phyloP scores from a whole-genome alignment of 345 rosid genomes.

The Brassica incana region DNA sequence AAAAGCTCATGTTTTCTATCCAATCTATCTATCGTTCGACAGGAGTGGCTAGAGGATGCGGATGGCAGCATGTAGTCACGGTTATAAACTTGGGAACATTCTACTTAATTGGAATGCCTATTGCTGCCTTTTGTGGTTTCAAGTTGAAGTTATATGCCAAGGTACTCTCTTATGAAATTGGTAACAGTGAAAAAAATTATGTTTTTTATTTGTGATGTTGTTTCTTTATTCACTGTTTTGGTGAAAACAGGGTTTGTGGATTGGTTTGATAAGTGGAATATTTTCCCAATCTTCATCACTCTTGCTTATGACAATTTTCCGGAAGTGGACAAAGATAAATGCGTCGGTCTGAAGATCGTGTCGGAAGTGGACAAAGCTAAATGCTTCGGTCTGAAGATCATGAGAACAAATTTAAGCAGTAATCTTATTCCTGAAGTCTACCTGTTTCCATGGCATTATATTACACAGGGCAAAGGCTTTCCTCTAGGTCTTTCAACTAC shows the following conservation, averaged over 20 bases:
- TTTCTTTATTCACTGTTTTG: conserved; percentile 12
- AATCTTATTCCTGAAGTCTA: conserved; percentile 9
- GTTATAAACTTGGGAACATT: conserved; percentile 57
- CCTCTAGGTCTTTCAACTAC: conserved; percentile 67
- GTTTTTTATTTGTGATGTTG: background rate
- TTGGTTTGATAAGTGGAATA: conserved; percentile 67
- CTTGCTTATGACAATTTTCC: conserved; percentile 42
- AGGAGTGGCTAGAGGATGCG: conserved; percentile 82
- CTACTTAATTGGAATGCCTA: conserved; percentile 53
- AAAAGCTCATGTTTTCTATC: background rate
- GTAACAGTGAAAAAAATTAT: background rate
- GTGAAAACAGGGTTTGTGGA: conserved; percentile 66
- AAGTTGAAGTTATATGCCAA: conserved; percentile 50
- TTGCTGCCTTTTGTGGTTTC: conserved; percentile 54
- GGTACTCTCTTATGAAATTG: conserved; percentile 34
- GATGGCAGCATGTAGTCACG: conserved; percentile 68
- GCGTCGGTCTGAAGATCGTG: background rate
- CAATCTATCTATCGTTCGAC: background rate
- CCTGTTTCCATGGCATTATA: conserved; percentile 99
- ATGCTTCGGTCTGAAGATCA: conserved; percentile 13
- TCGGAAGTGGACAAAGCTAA: conserved; percentile 53
- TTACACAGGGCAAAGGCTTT: conserved; percentile 82
- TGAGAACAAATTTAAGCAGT: background rate
- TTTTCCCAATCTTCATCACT: conserved; percentile 49
- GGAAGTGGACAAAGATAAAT: conserved; percentile 51